Evolutionary conservation across 768 basidiomycete genomes (phyloP), one percentile per base, ranked within the genome.

Genomic region (Xanthoconium purpureum): DNA sequence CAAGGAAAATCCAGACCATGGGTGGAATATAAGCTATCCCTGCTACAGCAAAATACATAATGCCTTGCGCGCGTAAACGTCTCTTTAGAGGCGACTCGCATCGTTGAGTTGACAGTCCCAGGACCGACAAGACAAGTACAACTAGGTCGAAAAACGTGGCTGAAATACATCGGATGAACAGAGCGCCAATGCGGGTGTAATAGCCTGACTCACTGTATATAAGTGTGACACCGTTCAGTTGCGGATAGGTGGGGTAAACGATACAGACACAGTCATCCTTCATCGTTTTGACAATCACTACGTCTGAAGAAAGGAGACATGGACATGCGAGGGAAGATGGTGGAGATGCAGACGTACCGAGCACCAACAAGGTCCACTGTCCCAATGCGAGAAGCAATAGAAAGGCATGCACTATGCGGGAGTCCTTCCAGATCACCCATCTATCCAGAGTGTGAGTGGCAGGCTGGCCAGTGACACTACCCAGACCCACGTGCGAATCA

Each of bases 351-450:
- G 8, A 6, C 59, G 36, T 45, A 66, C 67, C 39, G 1, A 56
- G 1, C 1, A 39, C 28, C 13, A 70, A 36, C 14, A 61, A 6
- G 18, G 29, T 8, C 53, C 61, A 66, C n/a, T 68, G 64, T 30
- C 54, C 68, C 1, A 68, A 24, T 6, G 53, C 14, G 15, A 12
- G 33, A 12, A 12, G 33, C 33, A 35, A 12, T 8, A 12, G 12
- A 9, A 35, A 12, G 6, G 12, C 33, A 12, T 6, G 33, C 6
- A 6, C 12, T 12, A 35, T 8, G 33, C 12, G 9, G 12, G 33
- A 35, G 12, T 35, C 33, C 33, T 12, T 35, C 69, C 69, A 68
- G 13, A 68, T 51, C 9, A 63, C 10, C 63, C 66, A 68, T 40
- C 66, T 70, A 53, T 35, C 3, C 12, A 9, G 32, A 11, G 33